Evolutionary conservation across 2,329 filamentous ascomycete genomes (phyloP).

Genomic region (Penicillium concentricum): DNA sequence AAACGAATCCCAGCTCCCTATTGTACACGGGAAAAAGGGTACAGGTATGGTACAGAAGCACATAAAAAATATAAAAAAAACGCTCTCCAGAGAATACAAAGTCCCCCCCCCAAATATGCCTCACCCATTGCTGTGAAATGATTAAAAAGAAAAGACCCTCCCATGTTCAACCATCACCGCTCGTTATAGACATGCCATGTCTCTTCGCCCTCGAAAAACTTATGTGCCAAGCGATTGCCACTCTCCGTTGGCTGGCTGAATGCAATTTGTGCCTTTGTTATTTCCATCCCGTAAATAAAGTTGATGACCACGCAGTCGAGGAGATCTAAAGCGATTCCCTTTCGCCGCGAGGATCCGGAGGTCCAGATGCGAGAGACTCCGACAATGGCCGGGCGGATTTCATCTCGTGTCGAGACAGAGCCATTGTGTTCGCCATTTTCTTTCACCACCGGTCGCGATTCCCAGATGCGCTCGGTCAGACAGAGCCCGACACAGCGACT

Average conservation of each 20-base stretch:
- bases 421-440: constrained; percentile 26
- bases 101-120: neutral
- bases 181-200: constrained; percentile 62
- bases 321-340: constrained; percentile 58
- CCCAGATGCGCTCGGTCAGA: constrained; percentile 60
- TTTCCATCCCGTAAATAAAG: constrained; percentile 56
- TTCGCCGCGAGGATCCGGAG: constrained; percentile 54
- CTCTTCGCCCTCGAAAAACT: constrained; percentile 55
- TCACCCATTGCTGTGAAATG: constrained; percentile 1
- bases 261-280: constrained; percentile 57
- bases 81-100: constrained; percentile 3
- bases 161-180: constrained; percentile 27
- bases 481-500: constrained; percentile 63
- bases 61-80: neutral
- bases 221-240: constrained; percentile 57
- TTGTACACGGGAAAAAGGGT: constrained; percentile 2
- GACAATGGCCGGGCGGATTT: constrained; percentile 51
- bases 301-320: constrained; percentile 56
- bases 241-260: constrained; percentile 67
- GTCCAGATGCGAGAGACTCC: constrained; percentile 68
- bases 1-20: constrained; percentile 7
- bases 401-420: constrained; percentile 47
- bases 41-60: constrained; percentile 8
- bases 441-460: constrained; percentile 51
- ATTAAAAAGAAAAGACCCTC: constrained; percentile 1